Percentiles rank a stretch among this genome's conserved stretches.
Evolutionary conservation across 1,139 yeast species (phyloP).

Genomic region (Geotrichum candidum): DNA sequence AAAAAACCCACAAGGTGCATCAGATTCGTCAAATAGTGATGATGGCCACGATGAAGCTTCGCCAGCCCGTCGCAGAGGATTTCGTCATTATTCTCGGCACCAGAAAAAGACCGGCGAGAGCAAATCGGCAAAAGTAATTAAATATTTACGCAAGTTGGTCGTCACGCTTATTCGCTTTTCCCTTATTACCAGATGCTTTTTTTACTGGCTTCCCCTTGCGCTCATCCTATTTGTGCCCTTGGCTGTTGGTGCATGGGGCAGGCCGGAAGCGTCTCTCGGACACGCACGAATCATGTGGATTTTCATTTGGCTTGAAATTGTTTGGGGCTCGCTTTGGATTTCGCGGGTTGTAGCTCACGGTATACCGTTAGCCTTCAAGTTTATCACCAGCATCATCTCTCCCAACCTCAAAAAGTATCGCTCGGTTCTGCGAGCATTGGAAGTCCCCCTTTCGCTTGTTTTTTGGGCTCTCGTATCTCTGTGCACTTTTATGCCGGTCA

Average conservation of each 20-base stretch:
- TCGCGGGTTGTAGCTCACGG: constrained; percentile 34
- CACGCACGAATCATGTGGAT: constrained; percentile 37
- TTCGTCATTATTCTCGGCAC: constrained; percentile 13
- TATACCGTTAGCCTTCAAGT: constrained; percentile 30
- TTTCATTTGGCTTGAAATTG: constrained; percentile 41
- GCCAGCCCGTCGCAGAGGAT: constrained; percentile 17
- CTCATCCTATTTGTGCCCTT: constrained; percentile 36
- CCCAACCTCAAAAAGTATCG: constrained; percentile 35
- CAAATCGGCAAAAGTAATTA: constrained; percentile 19
- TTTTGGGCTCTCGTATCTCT: constrained; percentile 35
- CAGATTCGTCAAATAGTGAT: constrained; percentile 16
- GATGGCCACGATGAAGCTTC: constrained; percentile 8
- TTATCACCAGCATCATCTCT: constrained; percentile 33
- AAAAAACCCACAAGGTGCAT: constrained; percentile 4
- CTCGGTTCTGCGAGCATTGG: constrained; percentile 35
- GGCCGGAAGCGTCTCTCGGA: constrained; percentile 32
- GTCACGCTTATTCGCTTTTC: constrained; percentile 28
- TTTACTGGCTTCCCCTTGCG: constrained; percentile 39
- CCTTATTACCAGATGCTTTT: constrained; percentile 33
- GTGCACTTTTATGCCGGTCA: constrained; percentile 37
- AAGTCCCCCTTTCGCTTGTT: constrained; percentile 34
- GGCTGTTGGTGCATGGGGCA: constrained; percentile 38
- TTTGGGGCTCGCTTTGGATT: constrained; percentile 39
- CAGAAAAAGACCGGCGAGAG: constrained; percentile 8
- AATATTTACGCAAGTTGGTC: constrained; percentile 27